Evolutionary conservation across 2,329 filamentous ascomycete species (phyloP), one percentile per base, ranked within the genome.

Genomic region (Aspergillus brunneoviolaceus): DNA sequence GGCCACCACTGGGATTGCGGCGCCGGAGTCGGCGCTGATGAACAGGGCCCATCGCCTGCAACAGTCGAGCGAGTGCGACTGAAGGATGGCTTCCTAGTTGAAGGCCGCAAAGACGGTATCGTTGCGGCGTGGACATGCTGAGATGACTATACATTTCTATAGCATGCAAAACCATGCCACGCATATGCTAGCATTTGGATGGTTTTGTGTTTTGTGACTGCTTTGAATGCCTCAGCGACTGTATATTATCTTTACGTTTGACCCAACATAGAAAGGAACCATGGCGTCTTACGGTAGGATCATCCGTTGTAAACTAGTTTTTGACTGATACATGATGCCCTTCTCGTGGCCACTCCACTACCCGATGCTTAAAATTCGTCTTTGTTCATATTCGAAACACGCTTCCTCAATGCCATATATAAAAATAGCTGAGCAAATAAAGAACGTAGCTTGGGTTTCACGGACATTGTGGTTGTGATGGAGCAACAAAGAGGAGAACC

Each of bases 1-100:
- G 92, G 92, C 47, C 83, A 91, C 62, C 95, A 98, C 76, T 99
- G 95, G 95, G 92, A 96, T 75, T 97, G 93, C 76, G 95, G 95
- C 56, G 88, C 92, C 2, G 94, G 93, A 39, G 86, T 90, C 51
- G 84, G 82, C 3, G 75, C 78, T 11, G 88, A 88, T 60, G 85
- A 87, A 21, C 87, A 89, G 55, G 86, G 84, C 12, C 87, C 85
- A 67, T 82, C 80, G 58, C 84, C 88, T 6, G 84, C 87, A 14
- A 82, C 89, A 59, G 88, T 99, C 21, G 93, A 98, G 77, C 87
- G 85, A 61, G 94, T 98, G 60, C 86, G 93, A 65, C 89, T 98
- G 72, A 92, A 91, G 77, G 95, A 99, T 70, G 95, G 95, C 0
- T 99, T 96, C 77, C 81, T 98, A 72, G 86, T 96, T 2, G 95